phyloP scores from a whole-genome alignment of 306 rosid species.

The Arachis stenosperma region DNA sequence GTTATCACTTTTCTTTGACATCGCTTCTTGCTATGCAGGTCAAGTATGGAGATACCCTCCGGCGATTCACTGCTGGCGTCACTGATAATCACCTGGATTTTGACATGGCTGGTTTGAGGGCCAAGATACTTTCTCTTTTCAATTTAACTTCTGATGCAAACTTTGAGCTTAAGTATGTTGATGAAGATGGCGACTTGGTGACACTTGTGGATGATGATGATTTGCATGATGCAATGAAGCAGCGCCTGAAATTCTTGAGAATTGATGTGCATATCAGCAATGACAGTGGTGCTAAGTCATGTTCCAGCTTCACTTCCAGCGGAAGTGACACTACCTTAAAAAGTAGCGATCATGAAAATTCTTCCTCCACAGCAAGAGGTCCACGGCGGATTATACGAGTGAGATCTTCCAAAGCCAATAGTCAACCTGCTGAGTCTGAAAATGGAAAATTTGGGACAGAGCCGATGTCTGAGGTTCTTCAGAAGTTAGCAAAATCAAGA shows the following conservation, averaged over 20 bases:
- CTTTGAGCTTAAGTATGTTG: slow-evolving; percentile 64
- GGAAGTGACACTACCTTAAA: slow-evolving; percentile 60
- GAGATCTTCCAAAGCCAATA: too few relatives aligned
- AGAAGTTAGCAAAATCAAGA: too few relatives aligned
- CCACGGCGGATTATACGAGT: too few relatives aligned
- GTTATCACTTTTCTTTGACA: not conserved
- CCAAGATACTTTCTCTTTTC: slow-evolving; percentile 61
- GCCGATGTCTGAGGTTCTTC: too few relatives aligned
- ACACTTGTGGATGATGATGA: slow-evolving; percentile 81
- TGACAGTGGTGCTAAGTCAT: slow-evolving; percentile 42
- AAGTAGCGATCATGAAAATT: too few relatives aligned
- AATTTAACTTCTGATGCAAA: slow-evolving; percentile 55
- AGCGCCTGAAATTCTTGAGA: slow-evolving; percentile 68
- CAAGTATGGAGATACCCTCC: slow-evolving; percentile 66
- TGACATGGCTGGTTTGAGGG: slow-evolving; percentile 67
- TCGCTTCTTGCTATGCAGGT: slow-evolving; percentile 51
- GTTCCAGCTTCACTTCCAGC: slow-evolving; percentile 44
- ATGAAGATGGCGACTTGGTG: slow-evolving; percentile 93
- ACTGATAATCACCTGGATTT: slow-evolving; percentile 60
- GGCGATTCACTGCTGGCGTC: slow-evolving; percentile 76
- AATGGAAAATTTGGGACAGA: too few relatives aligned
- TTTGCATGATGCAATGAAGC: slow-evolving; percentile 74
- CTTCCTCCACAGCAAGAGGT: too few relatives aligned
- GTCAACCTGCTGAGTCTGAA: too few relatives aligned
- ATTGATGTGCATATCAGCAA: slow-evolving; percentile 58